These are phyloP conservation scores for Ascodesmis nigricans DNA, from an alignment of 495 filamentous ascomycete species.

Conservation along the genomic window DNA sequence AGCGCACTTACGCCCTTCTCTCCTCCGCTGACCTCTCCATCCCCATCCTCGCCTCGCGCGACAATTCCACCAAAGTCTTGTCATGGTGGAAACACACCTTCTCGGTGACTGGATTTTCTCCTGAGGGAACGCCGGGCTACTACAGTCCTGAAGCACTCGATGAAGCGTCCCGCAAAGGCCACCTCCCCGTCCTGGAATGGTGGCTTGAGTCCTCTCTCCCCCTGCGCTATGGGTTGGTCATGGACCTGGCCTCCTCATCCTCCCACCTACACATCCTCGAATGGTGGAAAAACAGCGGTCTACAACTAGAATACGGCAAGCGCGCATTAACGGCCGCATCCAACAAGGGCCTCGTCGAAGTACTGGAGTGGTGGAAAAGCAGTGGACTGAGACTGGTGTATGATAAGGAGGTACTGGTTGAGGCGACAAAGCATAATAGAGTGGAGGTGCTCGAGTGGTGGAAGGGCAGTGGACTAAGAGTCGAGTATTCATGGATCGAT, in stretches of 20 bases:
- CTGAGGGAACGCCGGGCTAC: constrained; percentile 4
- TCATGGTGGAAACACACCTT: constrained; percentile 48
- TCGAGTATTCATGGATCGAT: constrained; percentile 88
- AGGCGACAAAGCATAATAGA: constrained; percentile 69
- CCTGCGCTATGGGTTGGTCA: constrained; percentile 61
- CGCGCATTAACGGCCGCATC: constrained; percentile 49
- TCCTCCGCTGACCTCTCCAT: constrained; percentile 24
- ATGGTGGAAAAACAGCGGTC: constrained; percentile 60
- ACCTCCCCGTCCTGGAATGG: constrained; percentile 72
- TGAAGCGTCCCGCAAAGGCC: constrained; percentile 61
- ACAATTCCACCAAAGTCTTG: constrained; percentile 62
- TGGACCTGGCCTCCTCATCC: constrained; percentile 65
- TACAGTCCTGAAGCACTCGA: constrained; percentile 63
- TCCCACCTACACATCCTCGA: constrained; percentile 66
- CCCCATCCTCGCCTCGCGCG: constrained; percentile 34
- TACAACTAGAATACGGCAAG: constrained; percentile 12
- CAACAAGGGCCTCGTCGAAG: constrained; percentile 63
- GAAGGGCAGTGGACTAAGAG: constrained; percentile 33
- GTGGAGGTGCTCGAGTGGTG: constrained; percentile 79
- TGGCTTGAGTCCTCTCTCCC: constrained; percentile 64
- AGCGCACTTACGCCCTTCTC: constrained; percentile 54
- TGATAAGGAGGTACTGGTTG: constrained; percentile 71
- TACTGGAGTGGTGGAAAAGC: constrained; percentile 64
- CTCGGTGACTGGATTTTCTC: no score
- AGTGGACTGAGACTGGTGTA: constrained; percentile 66